Percentiles rank a stretch among this genome's conserved stretches.
Conservation (phyloP, 805 yeast genomes). For the Candida ficus region DNA sequence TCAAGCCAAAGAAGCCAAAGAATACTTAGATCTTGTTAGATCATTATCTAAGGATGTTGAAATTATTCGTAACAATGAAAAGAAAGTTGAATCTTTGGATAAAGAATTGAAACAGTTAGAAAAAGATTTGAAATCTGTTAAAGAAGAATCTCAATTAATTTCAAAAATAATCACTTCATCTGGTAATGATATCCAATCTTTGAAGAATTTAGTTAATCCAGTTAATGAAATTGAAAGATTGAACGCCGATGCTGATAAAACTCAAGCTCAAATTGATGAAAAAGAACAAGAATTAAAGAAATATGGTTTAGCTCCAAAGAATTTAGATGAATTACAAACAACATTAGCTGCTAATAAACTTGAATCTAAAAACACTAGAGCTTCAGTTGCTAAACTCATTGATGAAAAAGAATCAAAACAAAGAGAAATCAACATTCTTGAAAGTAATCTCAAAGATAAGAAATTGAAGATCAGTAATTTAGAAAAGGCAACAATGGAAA, state of each 20-base stretch:
- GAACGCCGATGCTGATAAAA: constrained; percentile 26
- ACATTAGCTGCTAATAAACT: constrained; percentile 22
- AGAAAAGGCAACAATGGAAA: constrained; percentile 47
- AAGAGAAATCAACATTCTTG: constrained; percentile 40
- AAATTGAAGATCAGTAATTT: constrained; percentile 45
- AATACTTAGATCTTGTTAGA: constrained; percentile 25
- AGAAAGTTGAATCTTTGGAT: constrained; percentile 5
- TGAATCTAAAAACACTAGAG: constrained; percentile 38
- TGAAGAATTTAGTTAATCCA: constrained; percentile 19
- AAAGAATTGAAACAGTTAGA: constrained; percentile 17
- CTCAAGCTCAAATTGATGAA: constrained; percentile 25
- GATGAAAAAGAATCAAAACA: constrained; percentile 42
- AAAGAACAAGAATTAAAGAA: constrained; percentile 32
- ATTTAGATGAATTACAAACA: constrained; percentile 43
- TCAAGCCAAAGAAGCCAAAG: constrained; percentile 29
- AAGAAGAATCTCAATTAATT: background rate
- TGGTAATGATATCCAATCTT: background rate
- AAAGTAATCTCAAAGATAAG: constrained; percentile 48
- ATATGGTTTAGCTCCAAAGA: constrained; percentile 31
- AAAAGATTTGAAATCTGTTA: constrained; percentile 6
- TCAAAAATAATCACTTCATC: background rate
- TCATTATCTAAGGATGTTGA: constrained; percentile 26
- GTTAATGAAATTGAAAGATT: constrained; percentile 34
- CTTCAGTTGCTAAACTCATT: constrained; percentile 24
- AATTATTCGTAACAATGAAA: constrained; percentile 12